Evolutionary conservation across 129 eudicot species (phyloP).

Genomic region (Escallonia herrerae): DNA sequence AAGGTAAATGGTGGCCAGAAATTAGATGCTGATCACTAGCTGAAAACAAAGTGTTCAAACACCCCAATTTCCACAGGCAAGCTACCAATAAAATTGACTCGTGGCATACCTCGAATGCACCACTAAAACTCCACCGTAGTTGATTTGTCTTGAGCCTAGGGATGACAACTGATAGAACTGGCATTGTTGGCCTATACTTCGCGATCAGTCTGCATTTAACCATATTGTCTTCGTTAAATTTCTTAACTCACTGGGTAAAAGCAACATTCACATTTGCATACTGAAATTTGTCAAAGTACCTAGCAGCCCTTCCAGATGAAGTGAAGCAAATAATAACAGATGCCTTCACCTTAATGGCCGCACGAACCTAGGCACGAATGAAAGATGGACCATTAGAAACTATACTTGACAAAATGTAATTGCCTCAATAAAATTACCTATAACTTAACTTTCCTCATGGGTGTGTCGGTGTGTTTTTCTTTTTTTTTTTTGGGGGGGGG

Average conservation of each 20-base stretch:
- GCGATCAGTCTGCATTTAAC: slow-evolving; percentile 51
- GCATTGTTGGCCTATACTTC: slow-evolving; percentile 75
- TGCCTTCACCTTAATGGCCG: slow-evolving; percentile 67
- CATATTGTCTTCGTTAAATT: neutral
- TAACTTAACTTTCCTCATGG: too few species aligned
- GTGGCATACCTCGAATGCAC: slow-evolving; percentile 62
- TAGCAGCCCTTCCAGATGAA: slow-evolving; percentile 71
- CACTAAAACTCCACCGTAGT: slow-evolving; percentile 59
- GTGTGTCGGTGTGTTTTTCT: too few species aligned
- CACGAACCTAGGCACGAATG: slow-evolving; percentile 41
- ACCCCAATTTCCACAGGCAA: neutral
- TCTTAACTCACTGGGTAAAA: neutral
- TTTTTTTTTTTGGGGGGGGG: too few species aligned
- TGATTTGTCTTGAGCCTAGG: slow-evolving; percentile 65
- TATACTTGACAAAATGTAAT: neutral
- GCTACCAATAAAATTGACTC: neutral
- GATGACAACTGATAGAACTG: slow-evolving; percentile 66
- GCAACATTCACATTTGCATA: neutral
- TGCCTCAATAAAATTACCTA: neutral
- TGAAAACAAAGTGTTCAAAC: too few species aligned
- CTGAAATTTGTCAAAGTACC: slow-evolving; percentile 22
- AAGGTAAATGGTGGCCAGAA: too few species aligned
- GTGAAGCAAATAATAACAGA: slow-evolving; percentile 69
- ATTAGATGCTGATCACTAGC: too few species aligned
- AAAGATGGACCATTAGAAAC: slow-evolving; percentile 5